Base-by-base conservation (phyloP, 495 filamentous ascomycete species). In the Filosporella fistucella region DNA sequence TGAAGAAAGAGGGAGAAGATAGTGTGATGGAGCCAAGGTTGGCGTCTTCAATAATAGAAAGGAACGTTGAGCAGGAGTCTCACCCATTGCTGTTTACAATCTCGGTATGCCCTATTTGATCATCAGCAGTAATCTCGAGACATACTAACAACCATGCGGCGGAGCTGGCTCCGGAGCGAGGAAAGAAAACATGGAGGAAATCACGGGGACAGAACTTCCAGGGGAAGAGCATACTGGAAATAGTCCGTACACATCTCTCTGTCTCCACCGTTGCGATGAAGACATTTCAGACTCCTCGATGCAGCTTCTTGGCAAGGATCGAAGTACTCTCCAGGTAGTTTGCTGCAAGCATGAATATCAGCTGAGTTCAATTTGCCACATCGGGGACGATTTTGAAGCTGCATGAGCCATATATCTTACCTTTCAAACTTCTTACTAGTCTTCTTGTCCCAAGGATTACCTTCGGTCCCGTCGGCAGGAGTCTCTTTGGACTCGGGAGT, bases 221-320 rank as follows among this genome's bases (percentile, higher is more conserved):
- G 36, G 45, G 16, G 9, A 45, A 18, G n/a, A 13, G 68, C 82
- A 69, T 54, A 96, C 91, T 95, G 86, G 60, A 97, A 97, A 63
- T 93, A 97, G 63, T 96, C 93, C 40, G 68, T 67, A 59, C 91
- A 97, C 79, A 96, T 82, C n/a, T 84, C 75, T 43, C 81, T 77
- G 63, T 96, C 89, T 16, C 80, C 88, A 2, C 68, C 81, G 67
- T 97, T 97, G 18, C 91, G 80, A 55, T 87, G 81, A 64, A 97
- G 72, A 67, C 91, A 97, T 59, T 77, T 81, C 11, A 95, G 77
- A 64, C 89, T 95, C 49, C 79, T 74, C 37, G 80, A 66, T n/a
- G 93, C 91, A n/a, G 88, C 90, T 46, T 94, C 88, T 61, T 96
- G 90, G 62, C 91, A 97, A 12, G 91, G 91, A 59, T 97, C 91